Percentiles rank a stretch among this genome's conserved stretches.
These are phyloP conservation scores for Crassisporium funariophilum DNA, from an alignment of 768 basidiomycete species.

Conservation along the genomic window DNA sequence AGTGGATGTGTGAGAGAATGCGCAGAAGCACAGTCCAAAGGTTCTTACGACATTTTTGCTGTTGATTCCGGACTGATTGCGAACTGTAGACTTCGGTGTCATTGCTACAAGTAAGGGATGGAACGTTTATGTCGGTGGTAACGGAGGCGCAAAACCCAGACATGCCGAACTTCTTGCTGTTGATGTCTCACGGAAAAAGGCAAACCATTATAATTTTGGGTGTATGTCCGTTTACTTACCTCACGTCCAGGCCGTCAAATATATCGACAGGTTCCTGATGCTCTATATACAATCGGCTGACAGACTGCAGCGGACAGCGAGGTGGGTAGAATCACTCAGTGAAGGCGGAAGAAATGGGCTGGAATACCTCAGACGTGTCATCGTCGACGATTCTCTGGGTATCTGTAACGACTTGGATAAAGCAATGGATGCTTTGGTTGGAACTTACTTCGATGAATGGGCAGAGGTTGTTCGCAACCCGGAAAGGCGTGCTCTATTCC, in stretches of 20 bases:
- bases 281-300: constrained; percentile 78
- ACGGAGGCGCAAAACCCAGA: constrained; percentile 61
- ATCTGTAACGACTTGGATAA: constrained; percentile 70
- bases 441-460: constrained; percentile 74
- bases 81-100: constrained; percentile 62
- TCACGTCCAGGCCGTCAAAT: constrained; percentile 33
- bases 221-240: background rate
- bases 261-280: constrained; percentile 67
- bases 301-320: constrained; percentile 67
- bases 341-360: constrained; percentile 54
- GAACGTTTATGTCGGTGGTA: constrained; percentile 74
- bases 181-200: constrained; percentile 65
- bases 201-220: constrained; percentile 19
- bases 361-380: constrained; percentile 64
- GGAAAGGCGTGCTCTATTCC: constrained; percentile 15
- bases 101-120: constrained; percentile 83
- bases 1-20: constrained; percentile 77
- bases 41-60: constrained; percentile 1
- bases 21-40: constrained; percentile 69
- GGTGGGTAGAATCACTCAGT: constrained; percentile 67
- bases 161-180: constrained; percentile 68
- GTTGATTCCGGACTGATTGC: background rate
- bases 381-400: constrained; percentile 71
- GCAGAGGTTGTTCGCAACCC: constrained; percentile 53
- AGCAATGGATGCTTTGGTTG: constrained; percentile 65